Percentiles rank a stretch among this genome's conserved stretches.
Evolutionary conservation across 1,284 basidiomycete genomes (phyloP).

Genomic region (Macrocystidia cucumis): DNA sequence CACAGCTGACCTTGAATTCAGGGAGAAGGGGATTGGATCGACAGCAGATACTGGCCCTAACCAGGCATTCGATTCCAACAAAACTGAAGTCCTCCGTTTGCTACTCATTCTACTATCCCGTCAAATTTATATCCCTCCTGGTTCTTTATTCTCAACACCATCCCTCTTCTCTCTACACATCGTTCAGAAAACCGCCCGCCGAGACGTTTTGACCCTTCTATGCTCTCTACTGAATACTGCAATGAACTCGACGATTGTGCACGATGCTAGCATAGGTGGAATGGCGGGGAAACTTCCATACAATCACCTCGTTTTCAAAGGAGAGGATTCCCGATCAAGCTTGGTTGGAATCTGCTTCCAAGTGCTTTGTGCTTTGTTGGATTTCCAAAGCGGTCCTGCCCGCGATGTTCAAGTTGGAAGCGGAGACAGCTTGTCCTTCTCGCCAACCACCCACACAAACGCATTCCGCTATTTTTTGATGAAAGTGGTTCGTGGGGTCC

Average conservation of each 20-base stretch:
- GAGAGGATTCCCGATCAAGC: constrained; percentile 66
- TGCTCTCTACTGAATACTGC: constrained; percentile 90
- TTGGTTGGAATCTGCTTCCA: constrained; percentile 71
- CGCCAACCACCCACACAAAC: constrained; percentile 69
- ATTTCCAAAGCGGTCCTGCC: constrained; percentile 74
- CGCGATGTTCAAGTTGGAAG: constrained; percentile 37
- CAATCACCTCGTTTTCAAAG: constrained; percentile 86
- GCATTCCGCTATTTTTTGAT: constrained; percentile 86
- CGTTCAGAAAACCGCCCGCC: constrained; percentile 71
- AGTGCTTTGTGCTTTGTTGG: constrained; percentile 68
- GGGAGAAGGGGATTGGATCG: constrained; percentile 88
- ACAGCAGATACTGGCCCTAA: constrained; percentile 66
- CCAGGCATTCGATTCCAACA: constrained; percentile 70
- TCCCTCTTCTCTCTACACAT: constrained; percentile 72
- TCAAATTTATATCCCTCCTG: constrained; percentile 78
- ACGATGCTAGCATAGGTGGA: constrained; percentile 45
- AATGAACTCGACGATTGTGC: constrained; percentile 55
- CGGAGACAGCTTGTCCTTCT: constrained; percentile 34
- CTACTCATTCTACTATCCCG: constrained; percentile 80
- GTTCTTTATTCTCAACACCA: constrained; percentile 59
- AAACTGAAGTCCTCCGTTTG: constrained; percentile 80
- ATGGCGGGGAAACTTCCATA: constrained; percentile 73
- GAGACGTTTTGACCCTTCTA: constrained; percentile 79
- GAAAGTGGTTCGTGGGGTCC: constrained; percentile 56
- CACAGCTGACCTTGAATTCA: constrained; percentile 22